Conservation (phyloP, 2,329 filamentous ascomycete species). For the Phoma sp. region DNA sequence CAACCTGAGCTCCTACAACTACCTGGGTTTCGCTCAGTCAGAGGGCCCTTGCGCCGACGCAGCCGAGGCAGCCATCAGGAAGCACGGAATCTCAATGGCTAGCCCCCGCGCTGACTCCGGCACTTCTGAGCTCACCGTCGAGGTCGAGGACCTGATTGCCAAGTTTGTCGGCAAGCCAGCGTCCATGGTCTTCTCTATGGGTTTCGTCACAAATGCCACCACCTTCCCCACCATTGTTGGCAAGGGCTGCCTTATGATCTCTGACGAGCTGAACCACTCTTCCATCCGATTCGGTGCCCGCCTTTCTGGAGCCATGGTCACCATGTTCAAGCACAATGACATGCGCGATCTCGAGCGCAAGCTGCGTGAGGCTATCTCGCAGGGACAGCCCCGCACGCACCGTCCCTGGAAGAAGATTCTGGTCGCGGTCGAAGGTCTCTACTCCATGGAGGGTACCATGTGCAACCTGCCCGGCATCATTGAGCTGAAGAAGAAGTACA, state of each 20-base stretch:
- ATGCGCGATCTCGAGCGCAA: constrained; percentile 85
- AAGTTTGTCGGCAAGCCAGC: constrained; percentile 92
- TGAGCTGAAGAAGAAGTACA: constrained; percentile 90
- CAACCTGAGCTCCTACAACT: constrained; percentile 99
- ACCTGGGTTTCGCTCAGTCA: constrained; percentile 96
- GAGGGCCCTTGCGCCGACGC: constrained; percentile 95
- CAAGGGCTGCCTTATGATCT: constrained; percentile 93
- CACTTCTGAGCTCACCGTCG: constrained; percentile 83
- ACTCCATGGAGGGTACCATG: constrained; percentile 99
- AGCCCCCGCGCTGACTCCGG: constrained; percentile 85
- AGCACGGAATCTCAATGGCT: constrained; percentile 81
- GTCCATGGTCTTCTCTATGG: constrained; percentile 98
- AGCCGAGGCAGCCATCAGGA: constrained; percentile 82
- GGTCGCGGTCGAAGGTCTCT: constrained; percentile 93
- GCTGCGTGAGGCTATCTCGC: constrained; percentile 90
- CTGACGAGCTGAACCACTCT: constrained; percentile 96
- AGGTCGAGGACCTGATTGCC: constrained; percentile 90
- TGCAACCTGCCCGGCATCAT: constrained; percentile 93
- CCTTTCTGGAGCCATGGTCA: constrained; percentile 92
- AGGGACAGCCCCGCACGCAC: constrained; percentile 97
- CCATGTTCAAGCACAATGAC: constrained; percentile 97
- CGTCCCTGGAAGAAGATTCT: constrained; percentile 99
- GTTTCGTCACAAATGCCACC: constrained; percentile 93
- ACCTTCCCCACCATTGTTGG: constrained; percentile 90
- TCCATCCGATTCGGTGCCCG: constrained; percentile 96